phyloP scores from a whole-genome alignment of 352 stramenopile species.

The Bremia lactucae region DNA sequence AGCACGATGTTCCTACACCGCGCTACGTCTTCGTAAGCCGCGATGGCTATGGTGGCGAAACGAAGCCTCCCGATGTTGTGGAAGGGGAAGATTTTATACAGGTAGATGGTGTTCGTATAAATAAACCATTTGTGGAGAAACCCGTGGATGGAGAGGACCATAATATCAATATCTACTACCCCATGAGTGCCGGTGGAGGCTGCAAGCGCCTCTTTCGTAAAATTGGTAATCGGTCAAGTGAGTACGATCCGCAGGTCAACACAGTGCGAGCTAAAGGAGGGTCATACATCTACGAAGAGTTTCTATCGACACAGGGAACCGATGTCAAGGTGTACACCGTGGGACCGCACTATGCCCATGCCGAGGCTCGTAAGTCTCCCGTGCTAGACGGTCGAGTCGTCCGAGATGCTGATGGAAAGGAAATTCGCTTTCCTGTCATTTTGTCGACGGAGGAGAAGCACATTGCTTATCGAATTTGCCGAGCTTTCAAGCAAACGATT shows the following conservation, averaged over 20 bases:
- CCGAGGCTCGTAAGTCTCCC: constrained; percentile 97
- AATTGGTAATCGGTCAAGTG: constrained; percentile 80
- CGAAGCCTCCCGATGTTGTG: constrained; percentile 28
- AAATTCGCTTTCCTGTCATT: constrained; percentile 98
- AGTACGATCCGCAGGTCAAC: constrained; percentile 96
- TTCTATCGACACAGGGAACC: constrained; percentile 97
- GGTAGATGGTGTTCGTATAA: constrained; percentile 90
- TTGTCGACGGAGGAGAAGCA: constrained; percentile 97
- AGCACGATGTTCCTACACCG: constrained; percentile 90
- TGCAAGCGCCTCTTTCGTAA: constrained; percentile 99
- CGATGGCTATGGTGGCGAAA: constrained; percentile 81
- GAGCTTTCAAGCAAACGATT: constrained; percentile 85
- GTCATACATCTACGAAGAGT: constrained; percentile 97
- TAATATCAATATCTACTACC: constrained; percentile 99
- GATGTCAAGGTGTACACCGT: constrained; percentile 99
- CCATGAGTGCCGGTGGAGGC: constrained; percentile 94
- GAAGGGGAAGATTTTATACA: constrained; percentile 76
- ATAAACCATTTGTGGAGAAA: constrained; percentile 99
- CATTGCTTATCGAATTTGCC: constrained; percentile 88
- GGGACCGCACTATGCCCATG: constrained; percentile 97
- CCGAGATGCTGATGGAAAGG: constrained; percentile 94
- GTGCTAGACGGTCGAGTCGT: constrained; percentile 98
- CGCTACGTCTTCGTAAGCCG: constrained; percentile 91
- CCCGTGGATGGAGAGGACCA: constrained; percentile 99
- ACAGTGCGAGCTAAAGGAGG: constrained; percentile 82